Percentiles rank a stretch among this genome's conserved stretches.
phyloP scores from a whole-genome alignment of 2,329 filamentous ascomycete genomes.

The Dichotomopilus funicola region DNA sequence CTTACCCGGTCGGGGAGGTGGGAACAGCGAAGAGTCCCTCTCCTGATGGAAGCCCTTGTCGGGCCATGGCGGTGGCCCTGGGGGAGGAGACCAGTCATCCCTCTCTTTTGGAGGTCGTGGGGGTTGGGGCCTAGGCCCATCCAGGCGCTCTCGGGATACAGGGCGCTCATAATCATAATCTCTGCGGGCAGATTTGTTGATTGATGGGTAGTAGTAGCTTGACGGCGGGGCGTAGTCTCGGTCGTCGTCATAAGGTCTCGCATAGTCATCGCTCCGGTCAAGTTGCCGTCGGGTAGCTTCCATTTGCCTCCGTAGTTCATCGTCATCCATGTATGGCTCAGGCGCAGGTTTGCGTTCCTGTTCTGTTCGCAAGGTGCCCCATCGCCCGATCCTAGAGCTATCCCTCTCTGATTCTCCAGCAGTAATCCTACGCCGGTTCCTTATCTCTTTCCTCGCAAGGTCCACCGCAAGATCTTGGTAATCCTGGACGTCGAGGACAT shows the following conservation, averaged over 20 bases:
- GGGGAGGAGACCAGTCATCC: neutral
- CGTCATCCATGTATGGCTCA: conserved; percentile 31
- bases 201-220: conserved; percentile 51
- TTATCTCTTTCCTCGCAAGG: conserved; percentile 66
- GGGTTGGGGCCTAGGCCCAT: conserved; percentile 18
- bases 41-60: conserved; percentile 22
- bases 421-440: conserved; percentile 56
- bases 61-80: conserved; percentile 26
- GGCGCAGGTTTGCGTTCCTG: too few species aligned
- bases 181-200: conserved; percentile 45
- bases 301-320: conserved; percentile 46
- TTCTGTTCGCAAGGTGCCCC: too few species aligned
- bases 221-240: conserved; percentile 22
- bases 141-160: conserved; percentile 25
- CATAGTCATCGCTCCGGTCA: conserved; percentile 31
- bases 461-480: conserved; percentile 71
- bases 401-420: conserved; percentile 53
- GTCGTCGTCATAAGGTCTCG: conserved; percentile 15
- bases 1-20: conserved; percentile 30
- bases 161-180: conserved; percentile 40
- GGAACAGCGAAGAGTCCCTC: conserved; percentile 5
- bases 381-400: conserved; percentile 35
- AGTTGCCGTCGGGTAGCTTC: conserved; percentile 44
- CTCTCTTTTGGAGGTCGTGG: conserved; percentile 34
- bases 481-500: conserved; percentile 62